Conservation (phyloP, 768 basidiomycete species). For the Suillus tomentosus region DNA sequence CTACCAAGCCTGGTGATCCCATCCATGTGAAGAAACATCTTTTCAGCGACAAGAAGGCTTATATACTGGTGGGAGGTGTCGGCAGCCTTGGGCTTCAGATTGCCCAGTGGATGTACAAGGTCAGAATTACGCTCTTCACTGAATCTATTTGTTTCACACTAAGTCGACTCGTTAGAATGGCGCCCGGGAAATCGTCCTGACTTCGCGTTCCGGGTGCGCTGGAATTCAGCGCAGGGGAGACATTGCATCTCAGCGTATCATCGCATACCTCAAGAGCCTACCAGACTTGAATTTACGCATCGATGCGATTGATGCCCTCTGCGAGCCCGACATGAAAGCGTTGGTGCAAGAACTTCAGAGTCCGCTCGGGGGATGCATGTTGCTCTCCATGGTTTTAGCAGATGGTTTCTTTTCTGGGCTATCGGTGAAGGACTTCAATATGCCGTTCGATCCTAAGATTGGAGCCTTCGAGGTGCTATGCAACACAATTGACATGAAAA, state of each 20-base stretch:
- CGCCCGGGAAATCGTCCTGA: constrained; percentile 31
- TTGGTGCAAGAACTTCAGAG: neutral
- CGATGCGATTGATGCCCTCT: constrained; percentile 1
- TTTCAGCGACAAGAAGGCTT: too few species aligned
- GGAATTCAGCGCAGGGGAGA: neutral
- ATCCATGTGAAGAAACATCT: too few species aligned
- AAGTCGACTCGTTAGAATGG: too few species aligned
- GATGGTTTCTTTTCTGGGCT: constrained; percentile 1
- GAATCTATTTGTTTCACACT: too few species aligned
- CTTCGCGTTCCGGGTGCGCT: constrained; percentile 26
- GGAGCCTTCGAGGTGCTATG: too few species aligned
- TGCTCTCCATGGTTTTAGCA: neutral
- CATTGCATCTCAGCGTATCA: neutral
- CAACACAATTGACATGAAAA: neutral
- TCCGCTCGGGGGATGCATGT: constrained; percentile 4
- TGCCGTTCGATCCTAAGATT: too few species aligned
- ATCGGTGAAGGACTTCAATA: constrained; percentile 24
- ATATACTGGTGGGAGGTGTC: too few species aligned
- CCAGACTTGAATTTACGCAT: neutral
- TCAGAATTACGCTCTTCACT: too few species aligned
- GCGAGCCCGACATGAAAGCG: neutral
- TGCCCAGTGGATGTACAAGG: too few species aligned
- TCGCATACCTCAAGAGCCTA: neutral
- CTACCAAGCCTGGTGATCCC: too few species aligned
- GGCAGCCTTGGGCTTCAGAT: too few species aligned